Conservation (phyloP, 495 filamentous ascomycete genomes). For the Amphirosellinia nigrospora region DNA sequence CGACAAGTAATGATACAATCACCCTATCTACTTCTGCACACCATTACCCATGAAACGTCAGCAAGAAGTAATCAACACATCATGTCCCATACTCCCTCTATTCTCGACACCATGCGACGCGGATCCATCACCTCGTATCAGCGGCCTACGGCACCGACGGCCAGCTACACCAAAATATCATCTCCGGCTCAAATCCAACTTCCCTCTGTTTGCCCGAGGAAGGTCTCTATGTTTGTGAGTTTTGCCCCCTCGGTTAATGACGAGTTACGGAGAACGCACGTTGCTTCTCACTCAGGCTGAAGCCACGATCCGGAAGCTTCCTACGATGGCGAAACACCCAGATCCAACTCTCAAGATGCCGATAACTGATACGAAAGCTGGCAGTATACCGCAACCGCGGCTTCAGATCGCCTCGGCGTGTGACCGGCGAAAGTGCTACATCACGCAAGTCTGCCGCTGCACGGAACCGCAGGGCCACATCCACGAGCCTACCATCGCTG, state of each 20-base stretch:
- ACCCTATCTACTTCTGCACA: too few species aligned
- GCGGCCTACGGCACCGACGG: constrained; percentile 6
- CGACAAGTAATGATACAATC: neutral
- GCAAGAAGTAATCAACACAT: neutral
- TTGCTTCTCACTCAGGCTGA: neutral
- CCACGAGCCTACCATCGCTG: neutral
- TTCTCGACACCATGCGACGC: constrained; percentile 22
- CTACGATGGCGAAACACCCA: neutral
- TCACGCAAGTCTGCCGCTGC: constrained; percentile 27
- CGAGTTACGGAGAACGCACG: neutral
- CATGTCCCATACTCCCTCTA: neutral
- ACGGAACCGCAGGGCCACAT: neutral
- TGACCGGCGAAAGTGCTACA: constrained; percentile 27
- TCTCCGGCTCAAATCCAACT: constrained; percentile 10
- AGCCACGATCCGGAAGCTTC: neutral
- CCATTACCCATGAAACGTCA: neutral
- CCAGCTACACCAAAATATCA: constrained; percentile 22
- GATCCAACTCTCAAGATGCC: neutral
- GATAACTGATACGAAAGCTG: neutral
- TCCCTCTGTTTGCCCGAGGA: constrained; percentile 28
- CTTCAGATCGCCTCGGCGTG: constrained; percentile 33
- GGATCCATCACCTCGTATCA: constrained; percentile 24
- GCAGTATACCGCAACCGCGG: constrained; percentile 26
- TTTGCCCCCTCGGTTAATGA: neutral
- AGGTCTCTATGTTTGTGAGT: constrained; percentile 29